Evolutionary conservation across 2,329 filamentous ascomycete species (phyloP).

Genomic region (Cercospora sojina): DNA sequence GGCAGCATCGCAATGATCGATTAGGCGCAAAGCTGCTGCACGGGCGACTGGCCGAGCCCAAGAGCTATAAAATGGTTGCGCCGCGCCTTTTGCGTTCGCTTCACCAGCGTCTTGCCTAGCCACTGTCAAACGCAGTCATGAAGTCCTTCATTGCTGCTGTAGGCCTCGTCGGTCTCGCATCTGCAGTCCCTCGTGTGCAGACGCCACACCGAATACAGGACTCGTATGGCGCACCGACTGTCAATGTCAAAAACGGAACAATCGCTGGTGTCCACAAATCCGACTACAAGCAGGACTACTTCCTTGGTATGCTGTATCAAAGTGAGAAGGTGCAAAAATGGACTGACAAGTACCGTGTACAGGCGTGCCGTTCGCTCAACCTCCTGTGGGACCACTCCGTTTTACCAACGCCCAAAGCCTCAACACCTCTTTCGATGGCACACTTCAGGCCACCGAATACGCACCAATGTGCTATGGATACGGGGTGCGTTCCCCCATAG

Average conservation of each 20-base stretch:
- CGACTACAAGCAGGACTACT: constrained; percentile 49
- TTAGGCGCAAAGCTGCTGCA: constrained; percentile 10
- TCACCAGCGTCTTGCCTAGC: neutral
- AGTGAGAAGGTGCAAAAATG: neutral
- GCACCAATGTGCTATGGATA: constrained; percentile 46
- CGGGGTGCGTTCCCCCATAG: constrained; percentile 26
- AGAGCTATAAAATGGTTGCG: constrained; percentile 13
- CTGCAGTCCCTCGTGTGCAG: constrained; percentile 7
- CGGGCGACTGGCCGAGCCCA: neutral
- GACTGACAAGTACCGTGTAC: neutral
- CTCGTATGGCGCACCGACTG: constrained; percentile 33
- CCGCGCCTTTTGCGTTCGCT: neutral
- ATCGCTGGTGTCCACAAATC: constrained; percentile 41
- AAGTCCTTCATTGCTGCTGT: constrained; percentile 12
- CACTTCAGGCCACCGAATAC: constrained; percentile 43
- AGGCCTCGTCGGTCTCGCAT: constrained; percentile 16
- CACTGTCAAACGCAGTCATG: constrained; percentile 11
- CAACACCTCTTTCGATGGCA: constrained; percentile 42
- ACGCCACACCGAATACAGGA: constrained; percentile 1
- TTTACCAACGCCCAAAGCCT: constrained; percentile 39
- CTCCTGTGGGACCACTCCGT: constrained; percentile 36
- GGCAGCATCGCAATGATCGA: neutral
- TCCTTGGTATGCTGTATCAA: constrained; percentile 34
- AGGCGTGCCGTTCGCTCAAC: constrained; percentile 43
- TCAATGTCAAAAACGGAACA: constrained; percentile 46